phyloP scores from a whole-genome alignment of 1,139 yeast genomes.

The Blastobotrys apis region DNA sequence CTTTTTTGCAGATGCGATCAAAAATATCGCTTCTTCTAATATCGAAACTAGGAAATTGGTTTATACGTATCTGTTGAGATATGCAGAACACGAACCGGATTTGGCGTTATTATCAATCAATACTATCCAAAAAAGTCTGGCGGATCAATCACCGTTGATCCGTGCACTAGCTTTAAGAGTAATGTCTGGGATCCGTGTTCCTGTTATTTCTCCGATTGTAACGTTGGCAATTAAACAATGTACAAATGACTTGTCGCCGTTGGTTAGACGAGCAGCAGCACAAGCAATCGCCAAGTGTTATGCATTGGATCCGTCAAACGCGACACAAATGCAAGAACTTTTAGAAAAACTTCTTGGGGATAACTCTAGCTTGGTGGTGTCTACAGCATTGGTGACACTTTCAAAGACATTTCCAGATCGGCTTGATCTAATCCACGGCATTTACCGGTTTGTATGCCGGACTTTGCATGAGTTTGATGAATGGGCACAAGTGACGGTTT shows the following conservation, averaged over 20 bases:
- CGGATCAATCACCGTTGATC: slow-evolving; percentile 61
- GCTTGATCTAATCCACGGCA: slow-evolving; percentile 66
- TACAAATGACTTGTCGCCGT: slow-evolving; percentile 65
- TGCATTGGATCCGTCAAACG: slow-evolving; percentile 41
- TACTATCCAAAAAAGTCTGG: slow-evolving; percentile 79
- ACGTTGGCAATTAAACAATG: slow-evolving; percentile 68
- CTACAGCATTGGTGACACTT: slow-evolving; percentile 60
- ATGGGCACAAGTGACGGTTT: slow-evolving; percentile 62
- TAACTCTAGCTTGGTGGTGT: slow-evolving; percentile 59
- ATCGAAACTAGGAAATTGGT: slow-evolving; percentile 72
- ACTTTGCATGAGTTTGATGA: slow-evolving; percentile 58
- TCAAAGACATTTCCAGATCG: slow-evolving; percentile 52
- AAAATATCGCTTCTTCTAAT: slow-evolving; percentile 73
- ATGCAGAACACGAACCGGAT: slow-evolving; percentile 84
- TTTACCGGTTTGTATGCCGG: slow-evolving; percentile 58
- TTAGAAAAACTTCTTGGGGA: slow-evolving; percentile 59
- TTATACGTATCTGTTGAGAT: slow-evolving; percentile 67
- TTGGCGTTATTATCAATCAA: slow-evolving; percentile 83
- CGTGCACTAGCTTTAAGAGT: slow-evolving; percentile 76
- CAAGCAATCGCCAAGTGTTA: slow-evolving; percentile 68
- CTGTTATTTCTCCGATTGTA: slow-evolving; percentile 76
- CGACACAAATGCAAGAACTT: slow-evolving; percentile 46
- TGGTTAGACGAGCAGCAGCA: slow-evolving; percentile 78
- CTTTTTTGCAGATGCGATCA: slow-evolving; percentile 83
- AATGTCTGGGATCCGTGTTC: slow-evolving; percentile 73